These are phyloP conservation scores for Ceratopteris richardii DNA, from an alignment of 75 land plant genomes.

Conservation along the genomic window DNA sequence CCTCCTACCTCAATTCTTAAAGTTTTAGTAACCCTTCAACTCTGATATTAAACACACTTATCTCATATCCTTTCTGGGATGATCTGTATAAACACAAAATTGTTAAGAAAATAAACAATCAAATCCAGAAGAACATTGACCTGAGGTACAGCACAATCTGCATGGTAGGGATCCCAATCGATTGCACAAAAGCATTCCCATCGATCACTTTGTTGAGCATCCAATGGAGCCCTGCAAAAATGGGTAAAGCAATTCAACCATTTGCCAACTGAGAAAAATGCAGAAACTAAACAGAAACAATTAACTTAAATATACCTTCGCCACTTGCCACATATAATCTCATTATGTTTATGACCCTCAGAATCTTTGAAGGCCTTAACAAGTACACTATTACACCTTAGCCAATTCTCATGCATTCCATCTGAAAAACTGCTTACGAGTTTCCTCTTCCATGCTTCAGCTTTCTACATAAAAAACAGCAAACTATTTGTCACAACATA, in stretches of 20 bases:
- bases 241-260: too few species aligned
- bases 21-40: too few species aligned
- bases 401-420: slow-evolving; percentile 18
- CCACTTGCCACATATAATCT: slow-evolving; percentile 34
- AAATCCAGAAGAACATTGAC: slow-evolving; percentile 16
- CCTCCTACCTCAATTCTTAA: too few species aligned
- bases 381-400: slow-evolving; percentile 9
- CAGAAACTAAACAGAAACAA: too few species aligned
- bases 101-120: too few species aligned
- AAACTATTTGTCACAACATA: background rate
- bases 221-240: slow-evolving; percentile 52
- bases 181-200: slow-evolving; percentile 66
- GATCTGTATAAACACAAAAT: too few species aligned
- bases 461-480: background rate
- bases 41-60: too few species aligned
- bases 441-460: background rate
- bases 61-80: too few species aligned
- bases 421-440: background rate
- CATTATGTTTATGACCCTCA: background rate
- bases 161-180: slow-evolving; percentile 68
- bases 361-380: background rate
- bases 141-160: slow-evolving; percentile 89
- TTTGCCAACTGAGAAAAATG: too few species aligned
- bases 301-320: slow-evolving; percentile 28
- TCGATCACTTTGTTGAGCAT: slow-evolving; percentile 49